Evolutionary conservation across 1,284 basidiomycete genomes (phyloP), one percentile per base, ranked within the genome.

Genomic region (Fomitopsis pinicola): DNA sequence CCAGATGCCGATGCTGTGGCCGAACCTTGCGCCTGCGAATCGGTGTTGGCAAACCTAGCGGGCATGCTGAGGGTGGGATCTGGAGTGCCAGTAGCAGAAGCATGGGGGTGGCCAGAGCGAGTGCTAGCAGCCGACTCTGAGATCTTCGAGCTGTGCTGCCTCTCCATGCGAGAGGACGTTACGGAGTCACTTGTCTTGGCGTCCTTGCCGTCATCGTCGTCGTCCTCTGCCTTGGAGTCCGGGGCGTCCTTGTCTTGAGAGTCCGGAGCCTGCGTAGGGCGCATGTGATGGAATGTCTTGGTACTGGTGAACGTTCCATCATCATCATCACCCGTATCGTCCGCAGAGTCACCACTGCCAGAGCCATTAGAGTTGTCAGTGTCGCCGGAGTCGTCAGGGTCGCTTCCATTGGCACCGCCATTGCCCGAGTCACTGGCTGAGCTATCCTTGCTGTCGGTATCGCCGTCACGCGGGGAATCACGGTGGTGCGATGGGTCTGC

Each of bases 11-110:
- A 30, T 5, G 46, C 17, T 7, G 55, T n/a, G 28, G 40, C 42
- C 19, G 55, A 42, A 17, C 8, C n/a, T 36, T 46, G 22, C 22
- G 26, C 44, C 15, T 50, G 9, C 50, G 59, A 45, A 15, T 22
- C 42, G 26, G 59, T 35, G 30, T 55, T 42, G 15, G 56, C 46
- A n/a, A 57, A 57, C 22, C 61, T 63, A 9, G 46, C 55, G 30
- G 67, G 64, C 22, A 65, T 58, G 59, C 58, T 59, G 9, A 63
- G 57, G 14, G 66, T 67, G 14, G 67, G 67, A 9, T 58, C 52
- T 17, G 50, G 19, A 15, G 56, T 44, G 30, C 48, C 28, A 33
- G 48, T 50, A 15, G 26, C n/a, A n/a, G 59, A 36, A 17, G 42
- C 12, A 19, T 9, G n/a, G 12, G 58, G 4, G 28, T 45, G 17